These are phyloP conservation scores for Auricularia auricula-judae DNA, from an alignment of 768 basidiomycete species.

Conservation along the genomic window DNA sequence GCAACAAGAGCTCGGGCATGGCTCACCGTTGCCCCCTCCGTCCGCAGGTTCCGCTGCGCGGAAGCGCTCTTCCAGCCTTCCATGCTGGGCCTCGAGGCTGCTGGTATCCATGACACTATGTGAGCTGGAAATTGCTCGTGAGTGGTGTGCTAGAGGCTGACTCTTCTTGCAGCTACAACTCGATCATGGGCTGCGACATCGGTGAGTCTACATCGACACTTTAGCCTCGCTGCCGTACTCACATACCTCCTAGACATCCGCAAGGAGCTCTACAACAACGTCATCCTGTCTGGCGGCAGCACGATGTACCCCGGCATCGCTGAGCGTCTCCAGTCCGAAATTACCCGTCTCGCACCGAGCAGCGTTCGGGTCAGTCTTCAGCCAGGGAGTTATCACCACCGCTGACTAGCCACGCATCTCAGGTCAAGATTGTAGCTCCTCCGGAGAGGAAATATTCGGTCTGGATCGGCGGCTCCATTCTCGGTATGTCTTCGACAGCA, in stretches of 20 bases:
- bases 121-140: slow-evolving; percentile 6
- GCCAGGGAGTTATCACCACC: not conserved
- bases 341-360: not conserved
- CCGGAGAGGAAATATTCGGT: slow-evolving; percentile 43
- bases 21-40: slow-evolving; percentile 6
- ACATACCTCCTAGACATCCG: not conserved
- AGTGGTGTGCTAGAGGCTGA: no score
- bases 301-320: slow-evolving; percentile 1
- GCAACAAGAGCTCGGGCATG: no score
- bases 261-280: slow-evolving; percentile 4
- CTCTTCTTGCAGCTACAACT: slow-evolving; percentile 2
- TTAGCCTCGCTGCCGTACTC: not conserved
- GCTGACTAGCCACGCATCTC: not conserved
- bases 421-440: slow-evolving; percentile 37
- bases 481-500: slow-evolving; percentile 7
- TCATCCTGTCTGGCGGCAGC: slow-evolving; percentile 1
- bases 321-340: not conserved
- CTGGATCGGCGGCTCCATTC: slow-evolving; percentile 28
- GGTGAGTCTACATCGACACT: not conserved
- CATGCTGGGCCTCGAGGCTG: slow-evolving; percentile 36
- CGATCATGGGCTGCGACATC: slow-evolving; percentile 5
- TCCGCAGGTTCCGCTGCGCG: slow-evolving; percentile 32
- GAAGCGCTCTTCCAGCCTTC: slow-evolving; percentile 43
- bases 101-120: slow-evolving; percentile 43
- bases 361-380: slow-evolving; percentile 19